Evolutionary conservation across 83 land plant genomes (phyloP).

Genomic region (Diphasiastrum complanatum): DNA sequence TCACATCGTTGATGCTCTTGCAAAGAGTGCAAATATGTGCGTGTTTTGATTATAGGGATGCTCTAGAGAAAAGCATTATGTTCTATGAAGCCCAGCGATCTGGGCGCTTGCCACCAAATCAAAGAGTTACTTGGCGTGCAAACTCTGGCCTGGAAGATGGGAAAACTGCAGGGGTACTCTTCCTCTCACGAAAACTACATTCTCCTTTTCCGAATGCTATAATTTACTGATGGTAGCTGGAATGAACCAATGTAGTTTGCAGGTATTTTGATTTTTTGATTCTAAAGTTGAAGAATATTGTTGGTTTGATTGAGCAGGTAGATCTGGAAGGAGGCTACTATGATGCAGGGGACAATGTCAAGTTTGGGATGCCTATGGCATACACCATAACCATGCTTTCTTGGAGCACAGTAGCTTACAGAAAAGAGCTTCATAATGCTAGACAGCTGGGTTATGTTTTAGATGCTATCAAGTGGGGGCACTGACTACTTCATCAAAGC

Average conservation of each 20-base stretch:
- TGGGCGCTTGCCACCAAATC: conserved; percentile 22
- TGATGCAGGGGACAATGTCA: conserved; percentile 72
- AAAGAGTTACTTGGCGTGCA: conserved; percentile 31
- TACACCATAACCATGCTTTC: conserved; percentile 50
- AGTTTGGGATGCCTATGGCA: conserved; percentile 59
- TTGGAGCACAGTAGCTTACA: conserved; percentile 53
- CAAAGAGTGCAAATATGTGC: no score
- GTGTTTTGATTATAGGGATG: conserved; percentile 18
- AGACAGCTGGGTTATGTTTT: conserved; percentile 41
- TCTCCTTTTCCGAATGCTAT: not conserved
- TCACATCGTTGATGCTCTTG: no score
- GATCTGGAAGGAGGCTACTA: conserved; percentile 61
- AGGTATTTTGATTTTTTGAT: no score
- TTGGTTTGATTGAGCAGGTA: conserved; percentile 21
- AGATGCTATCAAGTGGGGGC: conserved; percentile 62
- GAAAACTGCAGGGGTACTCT: conserved; percentile 12
- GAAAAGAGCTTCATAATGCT: conserved; percentile 17
- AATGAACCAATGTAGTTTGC: no score
- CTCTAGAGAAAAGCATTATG: conserved; percentile 28
- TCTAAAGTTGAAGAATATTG: no score
- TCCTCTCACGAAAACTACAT: not conserved
- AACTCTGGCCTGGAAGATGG: conserved; percentile 33
- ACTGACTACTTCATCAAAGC: conserved; percentile 65
- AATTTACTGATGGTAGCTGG: not conserved
- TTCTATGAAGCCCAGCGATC: conserved; percentile 39